Conservation (phyloP, 352 stramenopile genomes). For the Phytophthora hybrid region DNA sequence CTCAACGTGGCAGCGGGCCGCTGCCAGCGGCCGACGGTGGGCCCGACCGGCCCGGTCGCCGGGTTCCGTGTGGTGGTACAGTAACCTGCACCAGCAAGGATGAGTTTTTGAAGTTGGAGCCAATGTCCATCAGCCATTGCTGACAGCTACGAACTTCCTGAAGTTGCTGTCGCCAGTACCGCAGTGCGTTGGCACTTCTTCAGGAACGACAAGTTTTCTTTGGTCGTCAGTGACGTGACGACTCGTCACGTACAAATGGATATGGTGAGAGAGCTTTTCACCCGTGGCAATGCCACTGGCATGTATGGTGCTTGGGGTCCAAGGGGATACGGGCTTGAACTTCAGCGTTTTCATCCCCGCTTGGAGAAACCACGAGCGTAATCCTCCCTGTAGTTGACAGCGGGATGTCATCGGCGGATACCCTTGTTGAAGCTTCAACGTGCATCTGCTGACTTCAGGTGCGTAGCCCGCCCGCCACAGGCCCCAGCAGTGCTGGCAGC, state of each 20-base stretch:
- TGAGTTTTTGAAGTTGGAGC: slow-evolving; percentile 3
- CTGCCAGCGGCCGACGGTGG: not conserved
- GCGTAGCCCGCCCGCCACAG: not conserved
- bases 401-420: too few species aligned
- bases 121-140: not conserved
- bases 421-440: not conserved
- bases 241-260: slow-evolving; percentile 1
- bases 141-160: slow-evolving; percentile 6
- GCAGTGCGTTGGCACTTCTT: not conserved
- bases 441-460: not conserved
- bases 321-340: slow-evolving; percentile 2
- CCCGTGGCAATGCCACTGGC: too few species aligned
- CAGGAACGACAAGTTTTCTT: not conserved
- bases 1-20: not conserved
- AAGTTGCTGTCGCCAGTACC: slow-evolving; percentile 1
- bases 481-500: not conserved
- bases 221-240: not conserved
- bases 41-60: too few species aligned
- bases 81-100: not conserved
- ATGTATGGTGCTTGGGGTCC: not conserved
- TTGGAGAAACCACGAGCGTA: slow-evolving; percentile 1
- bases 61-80: not conserved
- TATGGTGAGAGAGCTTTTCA: not conserved
- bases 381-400: not conserved
- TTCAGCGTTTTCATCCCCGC: not conserved